Evolutionary conservation across 768 basidiomycete genomes (phyloP).

Genomic region (Lactifluus pinguis): DNA sequence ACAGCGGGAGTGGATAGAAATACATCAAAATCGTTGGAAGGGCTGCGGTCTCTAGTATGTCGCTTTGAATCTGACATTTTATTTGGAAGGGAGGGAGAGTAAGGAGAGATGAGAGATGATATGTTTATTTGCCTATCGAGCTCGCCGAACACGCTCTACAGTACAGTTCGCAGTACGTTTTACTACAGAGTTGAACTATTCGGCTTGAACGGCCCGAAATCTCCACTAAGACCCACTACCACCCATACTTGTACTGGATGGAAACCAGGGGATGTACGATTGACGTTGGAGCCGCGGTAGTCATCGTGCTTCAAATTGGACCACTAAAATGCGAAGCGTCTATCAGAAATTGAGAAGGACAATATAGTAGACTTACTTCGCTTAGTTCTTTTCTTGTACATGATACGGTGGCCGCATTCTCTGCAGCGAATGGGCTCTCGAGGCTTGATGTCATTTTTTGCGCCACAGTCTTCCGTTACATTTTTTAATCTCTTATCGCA

Average conservation of each 20-base stretch:
- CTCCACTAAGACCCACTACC: too few species aligned
- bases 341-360: background rate
- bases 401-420: slow-evolving; percentile 95
- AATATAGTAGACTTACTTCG: slow-evolving; percentile 55
- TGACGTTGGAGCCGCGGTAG: too few species aligned
- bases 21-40: slow-evolving; percentile 54
- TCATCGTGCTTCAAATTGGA: slow-evolving; percentile 42
- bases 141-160: too few species aligned
- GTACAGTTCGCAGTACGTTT: too few species aligned
- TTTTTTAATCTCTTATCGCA: background rate
- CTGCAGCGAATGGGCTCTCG: slow-evolving; percentile 92
- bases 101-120: background rate
- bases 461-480: slow-evolving; percentile 62
- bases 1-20: slow-evolving; percentile 4
- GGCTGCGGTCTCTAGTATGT: slow-evolving; percentile 52
- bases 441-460: slow-evolving; percentile 83
- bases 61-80: slow-evolving; percentile 36
- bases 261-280: too few species aligned
- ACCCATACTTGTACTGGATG: too few species aligned
- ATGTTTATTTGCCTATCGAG: too few species aligned
- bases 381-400: slow-evolving; percentile 96
- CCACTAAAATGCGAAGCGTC: slow-evolving; percentile 40
- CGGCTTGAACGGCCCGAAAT: slow-evolving; percentile 4
- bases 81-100: too few species aligned
- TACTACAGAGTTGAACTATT: too few species aligned